Evolutionary conservation across 2,329 filamentous ascomycete species (phyloP).

Genomic region (Colletotrichum sansevieriae): DNA sequence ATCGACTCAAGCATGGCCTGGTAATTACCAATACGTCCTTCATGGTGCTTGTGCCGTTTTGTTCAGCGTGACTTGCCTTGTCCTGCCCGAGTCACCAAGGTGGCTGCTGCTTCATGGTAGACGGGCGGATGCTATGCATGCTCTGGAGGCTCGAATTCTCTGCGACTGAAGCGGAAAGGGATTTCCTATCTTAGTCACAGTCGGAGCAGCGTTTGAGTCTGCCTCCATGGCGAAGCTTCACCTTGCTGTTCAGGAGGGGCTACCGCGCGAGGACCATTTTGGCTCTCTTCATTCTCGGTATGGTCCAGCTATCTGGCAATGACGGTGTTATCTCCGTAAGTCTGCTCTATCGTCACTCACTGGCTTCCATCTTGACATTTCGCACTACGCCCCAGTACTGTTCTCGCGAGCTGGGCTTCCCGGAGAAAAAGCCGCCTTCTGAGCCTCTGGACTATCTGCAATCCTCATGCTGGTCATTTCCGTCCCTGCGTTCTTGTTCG

Average conservation of each 20-base stretch:
- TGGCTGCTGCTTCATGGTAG: constrained; percentile 67
- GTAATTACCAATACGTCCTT: constrained; percentile 67
- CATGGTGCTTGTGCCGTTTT: constrained; percentile 54
- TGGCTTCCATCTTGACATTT: neutral
- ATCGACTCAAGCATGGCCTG: constrained; percentile 61
- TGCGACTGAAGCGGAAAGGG: constrained; percentile 60
- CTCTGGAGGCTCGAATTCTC: constrained; percentile 59
- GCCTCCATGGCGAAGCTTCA: constrained; percentile 49
- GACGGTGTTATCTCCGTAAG: constrained; percentile 74
- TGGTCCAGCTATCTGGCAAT: constrained; percentile 72
- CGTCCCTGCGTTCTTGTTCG: constrained; percentile 67
- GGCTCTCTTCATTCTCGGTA: constrained; percentile 68
- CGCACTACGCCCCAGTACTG: constrained; percentile 70
- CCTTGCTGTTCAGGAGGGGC: constrained; percentile 53
- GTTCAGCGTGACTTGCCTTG: constrained; percentile 55
- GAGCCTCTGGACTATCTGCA: constrained; percentile 72
- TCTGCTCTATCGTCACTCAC: constrained; percentile 26
- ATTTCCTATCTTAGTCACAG: constrained; percentile 52
- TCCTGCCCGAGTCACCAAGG: constrained; percentile 67
- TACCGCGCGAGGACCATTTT: constrained; percentile 63
- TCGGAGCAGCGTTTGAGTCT: constrained; percentile 48
- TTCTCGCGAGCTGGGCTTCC: constrained; percentile 71
- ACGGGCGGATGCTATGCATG: constrained; percentile 57
- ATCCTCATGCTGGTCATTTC: constrained; percentile 70
- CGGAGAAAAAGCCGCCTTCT: constrained; percentile 66